Evolutionary conservation across 805 yeast genomes (phyloP).

Genomic region (Saccharomycopsis malanga): DNA sequence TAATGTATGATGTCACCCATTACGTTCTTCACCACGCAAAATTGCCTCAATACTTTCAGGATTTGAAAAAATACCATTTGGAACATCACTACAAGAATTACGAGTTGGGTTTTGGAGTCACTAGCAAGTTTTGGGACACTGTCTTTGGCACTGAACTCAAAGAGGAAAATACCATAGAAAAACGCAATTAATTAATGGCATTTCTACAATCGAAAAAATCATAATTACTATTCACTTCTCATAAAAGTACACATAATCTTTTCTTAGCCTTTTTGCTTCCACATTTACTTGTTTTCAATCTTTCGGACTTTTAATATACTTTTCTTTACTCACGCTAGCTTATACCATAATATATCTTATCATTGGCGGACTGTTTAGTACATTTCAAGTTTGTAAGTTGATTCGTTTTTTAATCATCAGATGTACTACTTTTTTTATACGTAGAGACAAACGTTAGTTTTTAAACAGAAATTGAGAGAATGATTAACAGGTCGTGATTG

Average conservation of each 20-base stretch:
- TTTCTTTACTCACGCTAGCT: not conserved
- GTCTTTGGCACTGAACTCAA: conserved; percentile 75
- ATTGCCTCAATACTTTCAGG: conserved; percentile 71
- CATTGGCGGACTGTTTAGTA: not conserved
- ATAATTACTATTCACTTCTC: not conserved
- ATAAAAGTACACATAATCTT: not conserved
- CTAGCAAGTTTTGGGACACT: conserved; percentile 88
- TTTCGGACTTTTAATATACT: not conserved
- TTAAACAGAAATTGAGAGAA: no score
- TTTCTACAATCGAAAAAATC: not conserved
- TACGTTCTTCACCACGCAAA: conserved; percentile 85
- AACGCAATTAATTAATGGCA: not conserved
- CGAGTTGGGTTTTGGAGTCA: conserved; percentile 95
- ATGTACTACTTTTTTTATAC: no score
- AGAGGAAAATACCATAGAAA: conserved; percentile 2
- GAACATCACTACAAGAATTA: conserved; percentile 98
- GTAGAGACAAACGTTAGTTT: no score
- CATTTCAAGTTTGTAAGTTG: not conserved
- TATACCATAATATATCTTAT: not conserved
- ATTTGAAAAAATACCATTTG: conserved; percentile 80
- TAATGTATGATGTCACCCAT: conserved; percentile 89
- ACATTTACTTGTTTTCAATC: no score
- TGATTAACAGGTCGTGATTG: no score
- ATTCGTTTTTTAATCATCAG: not conserved
- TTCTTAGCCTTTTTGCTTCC: not conserved